Conservation (phyloP, 208 protist genomes). For the Leishmania martiniquensis region DNA sequence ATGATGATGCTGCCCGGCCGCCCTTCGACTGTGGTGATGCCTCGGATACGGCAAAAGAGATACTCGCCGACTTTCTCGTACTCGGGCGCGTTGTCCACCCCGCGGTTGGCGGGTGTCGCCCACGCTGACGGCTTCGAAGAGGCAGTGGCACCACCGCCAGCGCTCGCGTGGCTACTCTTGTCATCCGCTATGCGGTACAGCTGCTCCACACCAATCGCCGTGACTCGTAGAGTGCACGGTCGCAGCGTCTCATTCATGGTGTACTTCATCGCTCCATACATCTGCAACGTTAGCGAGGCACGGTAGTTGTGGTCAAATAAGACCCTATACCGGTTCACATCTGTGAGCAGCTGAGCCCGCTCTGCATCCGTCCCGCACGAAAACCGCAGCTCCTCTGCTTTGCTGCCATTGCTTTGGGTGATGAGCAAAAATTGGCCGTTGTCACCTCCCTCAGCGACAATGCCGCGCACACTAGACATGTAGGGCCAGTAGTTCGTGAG, state of each 20-base stretch:
- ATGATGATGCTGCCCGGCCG: constrained; percentile 65
- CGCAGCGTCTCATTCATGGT: constrained; percentile 47
- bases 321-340: constrained; percentile 71
- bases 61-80: constrained; percentile 64
- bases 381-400: constrained; percentile 73
- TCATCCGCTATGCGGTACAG: constrained; percentile 3
- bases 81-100: neutral
- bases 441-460: constrained; percentile 34
- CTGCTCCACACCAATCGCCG: constrained; percentile 60
- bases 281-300: constrained; percentile 12
- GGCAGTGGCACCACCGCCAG: neutral
- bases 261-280: constrained; percentile 66
- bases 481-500: constrained; percentile 90
- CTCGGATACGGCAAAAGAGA: constrained; percentile 79
- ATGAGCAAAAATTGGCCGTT: constrained; percentile 58
- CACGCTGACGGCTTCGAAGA: neutral
- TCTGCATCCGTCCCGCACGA: constrained; percentile 46
- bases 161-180: neutral
- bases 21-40: constrained; percentile 53
- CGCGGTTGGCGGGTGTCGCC: neutral
- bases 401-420: constrained; percentile 35
- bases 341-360: constrained; percentile 87
- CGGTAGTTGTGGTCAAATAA: constrained; percentile 57
- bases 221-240: constrained; percentile 56
- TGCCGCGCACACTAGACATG: constrained; percentile 32